These are phyloP conservation scores for Persicaria tinctoria DNA, from an alignment of 148 eudicot species.

Conservation along the genomic window DNA sequence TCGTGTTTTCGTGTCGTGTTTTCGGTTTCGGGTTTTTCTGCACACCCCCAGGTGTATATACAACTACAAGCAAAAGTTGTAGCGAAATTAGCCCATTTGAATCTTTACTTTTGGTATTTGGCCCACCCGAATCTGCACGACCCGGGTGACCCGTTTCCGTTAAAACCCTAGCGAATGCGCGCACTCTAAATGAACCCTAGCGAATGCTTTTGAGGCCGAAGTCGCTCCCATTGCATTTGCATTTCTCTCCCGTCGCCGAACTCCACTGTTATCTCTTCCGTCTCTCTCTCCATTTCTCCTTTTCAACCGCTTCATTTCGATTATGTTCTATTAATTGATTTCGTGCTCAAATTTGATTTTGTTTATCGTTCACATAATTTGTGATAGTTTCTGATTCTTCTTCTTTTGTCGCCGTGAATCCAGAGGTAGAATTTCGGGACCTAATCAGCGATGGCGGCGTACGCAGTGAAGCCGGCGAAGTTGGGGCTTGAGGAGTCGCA, in stretches of 20 bases:
- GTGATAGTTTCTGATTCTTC: neutral
- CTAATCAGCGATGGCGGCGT: slow-evolving; percentile 17
- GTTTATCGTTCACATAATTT: neutral
- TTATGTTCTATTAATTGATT: neutral
- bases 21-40: too few relatives aligned
- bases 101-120: too few relatives aligned
- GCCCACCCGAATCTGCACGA: slow-evolving; percentile 1
- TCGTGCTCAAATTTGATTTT: neutral
- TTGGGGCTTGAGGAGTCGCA: neutral
- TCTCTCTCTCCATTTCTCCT: neutral
- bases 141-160: neutral
- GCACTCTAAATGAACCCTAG: neutral
- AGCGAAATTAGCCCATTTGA: too few relatives aligned
- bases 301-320: neutral
- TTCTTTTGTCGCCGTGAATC: neutral
- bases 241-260: neutral
- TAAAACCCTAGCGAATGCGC: neutral
- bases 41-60: too few relatives aligned
- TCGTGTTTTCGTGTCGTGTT: too few relatives aligned
- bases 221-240: neutral
- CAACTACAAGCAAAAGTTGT: too few relatives aligned
- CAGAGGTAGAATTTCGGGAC: neutral
- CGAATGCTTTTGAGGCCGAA: neutral
- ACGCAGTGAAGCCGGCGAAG: slow-evolving; percentile 1
- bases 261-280: neutral